These are phyloP conservation scores for Tephrocybe sp. DNA, from an alignment of 768 basidiomycete species.

Conservation along the genomic window DNA sequence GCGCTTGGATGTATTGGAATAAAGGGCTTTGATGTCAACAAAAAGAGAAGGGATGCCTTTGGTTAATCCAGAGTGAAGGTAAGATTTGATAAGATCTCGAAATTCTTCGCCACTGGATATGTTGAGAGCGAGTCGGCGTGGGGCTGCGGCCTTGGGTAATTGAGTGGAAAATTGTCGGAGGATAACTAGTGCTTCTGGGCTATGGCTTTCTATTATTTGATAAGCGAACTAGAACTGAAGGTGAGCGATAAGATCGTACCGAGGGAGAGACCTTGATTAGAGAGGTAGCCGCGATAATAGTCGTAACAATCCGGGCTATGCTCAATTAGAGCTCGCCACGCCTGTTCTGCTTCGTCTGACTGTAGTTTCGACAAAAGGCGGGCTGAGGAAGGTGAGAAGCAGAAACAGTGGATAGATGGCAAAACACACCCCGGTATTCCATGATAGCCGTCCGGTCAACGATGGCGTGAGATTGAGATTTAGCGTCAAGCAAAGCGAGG, in stretches of 20 bases:
- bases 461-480: constrained; percentile 60
- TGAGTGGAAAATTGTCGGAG: constrained; percentile 60
- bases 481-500: constrained; percentile 58
- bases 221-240: background rate
- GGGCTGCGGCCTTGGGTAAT: constrained; percentile 67
- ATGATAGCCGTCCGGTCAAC: constrained; percentile 69
- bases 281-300: constrained; percentile 76
- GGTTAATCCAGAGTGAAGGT: constrained; percentile 65
- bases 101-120: constrained; percentile 71
- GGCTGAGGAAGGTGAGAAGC: constrained; percentile 42
- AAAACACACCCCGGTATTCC: constrained; percentile 58
- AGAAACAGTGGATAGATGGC: background rate
- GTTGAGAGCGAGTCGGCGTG: constrained; percentile 69
- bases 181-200: constrained; percentile 48
- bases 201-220: constrained; percentile 44
- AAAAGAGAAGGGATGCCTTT: constrained; percentile 95
- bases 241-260: constrained; percentile 37
- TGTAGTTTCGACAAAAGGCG: constrained; percentile 70
- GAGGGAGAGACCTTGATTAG: constrained; percentile 60
- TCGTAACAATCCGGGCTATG: constrained; percentile 81
- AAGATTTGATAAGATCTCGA: constrained; percentile 55
- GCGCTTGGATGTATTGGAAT: constrained; percentile 62
- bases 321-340: constrained; percentile 79
- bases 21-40: constrained; percentile 86
- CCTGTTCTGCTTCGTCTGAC: constrained; percentile 69